Conservation (phyloP, 306 rosid genomes). For the Vigna unguiculata region DNA sequence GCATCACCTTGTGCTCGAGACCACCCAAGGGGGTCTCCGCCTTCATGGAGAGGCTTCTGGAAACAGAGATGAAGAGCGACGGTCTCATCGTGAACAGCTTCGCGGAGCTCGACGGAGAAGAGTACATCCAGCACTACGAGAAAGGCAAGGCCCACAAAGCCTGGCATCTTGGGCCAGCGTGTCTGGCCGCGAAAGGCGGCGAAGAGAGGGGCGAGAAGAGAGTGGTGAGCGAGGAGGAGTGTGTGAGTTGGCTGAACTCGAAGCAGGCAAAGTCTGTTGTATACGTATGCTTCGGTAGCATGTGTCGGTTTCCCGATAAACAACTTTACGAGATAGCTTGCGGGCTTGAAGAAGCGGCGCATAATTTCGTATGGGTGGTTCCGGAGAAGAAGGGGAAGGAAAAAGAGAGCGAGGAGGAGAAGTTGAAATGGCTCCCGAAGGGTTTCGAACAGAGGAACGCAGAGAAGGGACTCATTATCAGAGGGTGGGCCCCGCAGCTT, state of each 20-base stretch:
- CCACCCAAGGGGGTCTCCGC: background rate
- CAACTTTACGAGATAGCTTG: constrained; percentile 38
- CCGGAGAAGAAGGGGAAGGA: constrained; percentile 17
- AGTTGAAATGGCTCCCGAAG: background rate
- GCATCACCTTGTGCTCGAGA: constrained; percentile 19
- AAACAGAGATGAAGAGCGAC: constrained; percentile 36
- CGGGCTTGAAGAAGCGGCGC: background rate
- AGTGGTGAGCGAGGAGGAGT: constrained; percentile 35
- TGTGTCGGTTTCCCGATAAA: constrained; percentile 2
- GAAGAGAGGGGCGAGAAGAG: constrained; percentile 38
- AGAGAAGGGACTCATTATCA: constrained; percentile 10
- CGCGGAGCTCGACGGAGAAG: constrained; percentile 43
- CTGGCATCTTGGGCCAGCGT: constrained; percentile 53
- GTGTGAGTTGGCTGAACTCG: constrained; percentile 44
- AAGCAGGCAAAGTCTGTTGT: constrained; percentile 35
- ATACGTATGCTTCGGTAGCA: constrained; percentile 30
- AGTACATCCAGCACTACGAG: constrained; percentile 14
- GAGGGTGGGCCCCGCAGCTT: constrained; percentile 39
- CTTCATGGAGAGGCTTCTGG: background rate
- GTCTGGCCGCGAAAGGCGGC: constrained; percentile 10
- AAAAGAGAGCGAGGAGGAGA: background rate
- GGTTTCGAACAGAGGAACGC: constrained; percentile 33
- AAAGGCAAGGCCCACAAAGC: constrained; percentile 27
- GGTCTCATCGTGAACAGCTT: constrained; percentile 48
- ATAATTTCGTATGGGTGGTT: constrained; percentile 37